phyloP scores from a whole-genome alignment of 2,329 filamentous ascomycete genomes.

The Tolypocladium nubicola region DNA sequence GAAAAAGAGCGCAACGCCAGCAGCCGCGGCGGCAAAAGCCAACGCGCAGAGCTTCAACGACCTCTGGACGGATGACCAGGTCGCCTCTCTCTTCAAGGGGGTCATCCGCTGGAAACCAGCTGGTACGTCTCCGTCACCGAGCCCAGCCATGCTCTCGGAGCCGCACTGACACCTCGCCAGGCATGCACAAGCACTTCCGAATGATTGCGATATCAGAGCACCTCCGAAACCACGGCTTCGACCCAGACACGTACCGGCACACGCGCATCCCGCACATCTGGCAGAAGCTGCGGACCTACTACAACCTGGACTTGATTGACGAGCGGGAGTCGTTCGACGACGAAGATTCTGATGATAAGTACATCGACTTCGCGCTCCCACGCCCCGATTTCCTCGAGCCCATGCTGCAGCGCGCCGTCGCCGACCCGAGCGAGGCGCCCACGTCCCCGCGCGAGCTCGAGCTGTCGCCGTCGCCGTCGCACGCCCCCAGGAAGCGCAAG shows the following conservation, averaged over 20 bases:
- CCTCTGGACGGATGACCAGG: conserved; percentile 91
- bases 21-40: conserved; percentile 10
- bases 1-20: conserved; percentile 38
- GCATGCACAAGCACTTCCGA: conserved; percentile 89
- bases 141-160: background rate
- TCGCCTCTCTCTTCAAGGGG: conserved; percentile 83
- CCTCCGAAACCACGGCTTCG: conserved; percentile 68
- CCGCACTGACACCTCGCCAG: conserved; percentile 27
- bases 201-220: conserved; percentile 80
- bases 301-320: conserved; percentile 78
- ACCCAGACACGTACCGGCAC: conserved; percentile 60
- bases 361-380: conserved; percentile 57
- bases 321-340: conserved; percentile 66
- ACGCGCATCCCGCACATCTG: conserved; percentile 87
- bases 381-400: conserved; percentile 30
- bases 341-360: conserved; percentile 47
- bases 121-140: conserved; percentile 36
- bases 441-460: conserved; percentile 35
- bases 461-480: conserved; percentile 21
- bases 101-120: conserved; percentile 96
- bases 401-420: conserved; percentile 34
- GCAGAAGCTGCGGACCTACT: conserved; percentile 73
- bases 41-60: conserved; percentile 36
- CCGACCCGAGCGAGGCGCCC: conserved; percentile 35
- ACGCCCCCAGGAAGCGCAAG: conserved; percentile 33